Evolutionary conservation across 2,329 filamentous ascomycete species (phyloP), one percentile per base, ranked within the genome.

Genomic region (Chrysoporthe cubensis): DNA sequence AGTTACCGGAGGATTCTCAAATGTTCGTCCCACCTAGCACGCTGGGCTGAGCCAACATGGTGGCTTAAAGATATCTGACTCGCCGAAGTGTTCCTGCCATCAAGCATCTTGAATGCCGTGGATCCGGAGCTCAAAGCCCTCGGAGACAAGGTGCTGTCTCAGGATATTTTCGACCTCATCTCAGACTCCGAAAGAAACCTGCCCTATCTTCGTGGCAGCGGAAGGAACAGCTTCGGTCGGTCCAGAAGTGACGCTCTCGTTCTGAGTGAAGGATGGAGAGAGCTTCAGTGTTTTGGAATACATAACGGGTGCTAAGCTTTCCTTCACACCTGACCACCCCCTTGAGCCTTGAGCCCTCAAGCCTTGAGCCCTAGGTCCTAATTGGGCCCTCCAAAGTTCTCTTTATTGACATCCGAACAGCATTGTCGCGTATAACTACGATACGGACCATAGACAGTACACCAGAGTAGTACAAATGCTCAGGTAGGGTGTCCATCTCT

Each of bases 251-350:
- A 87, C 48, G 26, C 57, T 44, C 79, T 93, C 1, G 81, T 91
- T 46, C 90, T 89, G 0, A 84, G 85, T 0, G 84, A 90, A 71
- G 90, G 91, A 40, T 93, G 91, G 91, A 81, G 83, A 50, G 80
- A 82, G 52, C 79, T 91, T 2, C 87, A 90, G 71, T 80, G 83
- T 1, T 85, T 89, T 71, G 88, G 88, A 0, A 83, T 86, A 18
- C 75, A 80, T 43, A 84, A 86, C 70, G 89, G 89, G 74, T 69
- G 64, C 37, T 26, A 57, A 63, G 57, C 54, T 34, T 67, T 37
- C 34, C 42, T 59, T 9, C 56, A 40, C 1, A 50, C 13, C 43
- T 40, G 21, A 14, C 18, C 52, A 34, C 56, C 44, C 18, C 11
- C 13, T 46, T 46, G 13, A 46, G 18, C 18, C 18, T 46, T 46